Evolutionary conservation across 2,329 filamentous ascomycete genomes (phyloP), one percentile per base, ranked within the genome.

Genomic region (Sordariomycetes sp.): DNA sequence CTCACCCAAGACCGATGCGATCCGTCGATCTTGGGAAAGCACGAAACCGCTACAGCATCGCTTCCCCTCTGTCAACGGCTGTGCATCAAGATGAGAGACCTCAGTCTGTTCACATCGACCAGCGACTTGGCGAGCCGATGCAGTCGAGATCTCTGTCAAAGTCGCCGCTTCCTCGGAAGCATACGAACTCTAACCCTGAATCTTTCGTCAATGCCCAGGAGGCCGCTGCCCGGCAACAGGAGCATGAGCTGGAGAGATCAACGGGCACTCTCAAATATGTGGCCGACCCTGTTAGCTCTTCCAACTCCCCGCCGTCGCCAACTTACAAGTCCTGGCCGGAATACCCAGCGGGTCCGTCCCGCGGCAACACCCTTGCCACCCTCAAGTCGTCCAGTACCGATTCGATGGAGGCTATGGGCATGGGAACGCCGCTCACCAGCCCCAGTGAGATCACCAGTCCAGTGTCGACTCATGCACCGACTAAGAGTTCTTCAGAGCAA

Each of bases 361-460:
- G 66, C 11, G 59, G 55, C 6, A 55, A 61, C 21, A 64, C 63
- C 2, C 53, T 58, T 34, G 56, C 54, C 4, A 70, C 69, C 1
- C 55, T 57, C 8, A 61, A 66, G 27, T 75, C 70, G 4, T 68
- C 69, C 1, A 69, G 69, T 44, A 66, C 70, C 1, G 61, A 63
- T 4, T 76, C 72, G 0, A 61, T 70, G 32, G 66, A 61, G 12
- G 53, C 54, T 4, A 48, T 68, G 5, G 63, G 58, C 8, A 48
- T 68, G 5, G 63, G 58, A 8, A 72, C 70, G 1, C 70, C 72
- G 1, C 46, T 73, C 18, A 75, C 70, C 2, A 74, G 68, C 43
- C 70, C 70, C 0, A 72, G 70, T 44, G 70, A 73, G 34, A 54
- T 64, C 2, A 57, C 63, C 5, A 72, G 69, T 39, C 69, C 71